Conservation (phyloP, 768 basidiomycete species). For the Chalciporus pseudorubinellus region DNA sequence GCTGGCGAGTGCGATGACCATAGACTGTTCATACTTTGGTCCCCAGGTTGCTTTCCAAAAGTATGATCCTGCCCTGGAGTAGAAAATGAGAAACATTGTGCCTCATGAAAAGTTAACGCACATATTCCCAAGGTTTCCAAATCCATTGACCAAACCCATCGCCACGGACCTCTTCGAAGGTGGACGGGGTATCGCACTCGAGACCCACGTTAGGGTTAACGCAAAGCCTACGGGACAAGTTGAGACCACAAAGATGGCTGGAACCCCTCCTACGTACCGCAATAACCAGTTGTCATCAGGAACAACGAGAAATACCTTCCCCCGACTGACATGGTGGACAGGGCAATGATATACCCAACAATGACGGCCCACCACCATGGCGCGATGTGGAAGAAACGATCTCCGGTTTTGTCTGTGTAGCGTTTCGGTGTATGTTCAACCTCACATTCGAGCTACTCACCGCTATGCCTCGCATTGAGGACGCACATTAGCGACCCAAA, state of each 20-base stretch:
- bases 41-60: conserved; percentile 63
- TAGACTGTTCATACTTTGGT: conserved; percentile 59
- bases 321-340: conserved; percentile 47
- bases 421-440: not conserved
- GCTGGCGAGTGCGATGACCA: conserved; percentile 46
- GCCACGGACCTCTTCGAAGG: conserved; percentile 52
- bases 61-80: conserved; percentile 55
- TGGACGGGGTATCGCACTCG: conserved; percentile 58
- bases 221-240: conserved; percentile 34
- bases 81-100: not conserved
- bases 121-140: conserved; percentile 59
- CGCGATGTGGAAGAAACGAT: conserved; percentile 61
- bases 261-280: conserved; percentile 27
- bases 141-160: conserved; percentile 61
- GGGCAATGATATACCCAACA: conserved; percentile 56
- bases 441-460: conserved; percentile 14
- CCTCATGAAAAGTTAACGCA: conserved; percentile 28
- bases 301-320: conserved; percentile 62
- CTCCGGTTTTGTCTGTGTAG: conserved; percentile 53
- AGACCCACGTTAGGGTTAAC: conserved; percentile 57
- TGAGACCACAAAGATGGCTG: not conserved
- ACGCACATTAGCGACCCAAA: conserved; percentile 48
- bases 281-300: conserved; percentile 58
- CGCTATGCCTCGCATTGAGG: conserved; percentile 56
- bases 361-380: conserved; percentile 59